A percentile compares a stretch with the other conserved stretches of the same genome.
Conservation (phyloP, 768 basidiomycete species). For the Collybia sp. region DNA sequence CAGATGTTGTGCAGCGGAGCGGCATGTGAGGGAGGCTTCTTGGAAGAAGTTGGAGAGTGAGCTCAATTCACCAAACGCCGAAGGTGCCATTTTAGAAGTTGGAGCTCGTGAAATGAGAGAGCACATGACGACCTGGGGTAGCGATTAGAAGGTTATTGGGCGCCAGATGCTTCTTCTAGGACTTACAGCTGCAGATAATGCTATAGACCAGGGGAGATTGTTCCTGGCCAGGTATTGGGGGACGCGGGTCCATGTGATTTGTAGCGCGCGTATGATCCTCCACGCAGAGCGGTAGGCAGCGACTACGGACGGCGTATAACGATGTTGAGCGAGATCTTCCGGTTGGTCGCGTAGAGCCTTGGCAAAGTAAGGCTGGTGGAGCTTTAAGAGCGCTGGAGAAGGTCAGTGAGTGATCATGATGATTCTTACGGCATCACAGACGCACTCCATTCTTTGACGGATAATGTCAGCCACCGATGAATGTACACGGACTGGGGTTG, state of each 20-base stretch:
- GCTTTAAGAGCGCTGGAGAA: slow-evolving; percentile 48
- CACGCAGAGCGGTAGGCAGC: slow-evolving; percentile 72
- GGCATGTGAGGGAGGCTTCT: slow-evolving; percentile 37
- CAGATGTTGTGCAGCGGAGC: slow-evolving; percentile 39
- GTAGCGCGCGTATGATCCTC: slow-evolving; percentile 51
- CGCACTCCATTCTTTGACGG: slow-evolving; percentile 47
- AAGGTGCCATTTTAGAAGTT: slow-evolving; percentile 37
- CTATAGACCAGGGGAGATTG: slow-evolving; percentile 60
- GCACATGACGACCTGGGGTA: slow-evolving; percentile 51
- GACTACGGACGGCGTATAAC: slow-evolving; percentile 64
- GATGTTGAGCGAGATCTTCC: slow-evolving; percentile 51
- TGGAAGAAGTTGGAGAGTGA: slow-evolving; percentile 38
- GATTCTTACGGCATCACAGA: background rate
- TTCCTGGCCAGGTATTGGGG: slow-evolving; percentile 41
- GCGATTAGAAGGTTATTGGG: background rate
- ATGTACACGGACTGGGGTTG: slow-evolving; percentile 21
- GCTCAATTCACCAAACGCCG: slow-evolving; percentile 46
- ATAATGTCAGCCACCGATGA: slow-evolving; percentile 39
- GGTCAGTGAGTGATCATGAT: background rate
- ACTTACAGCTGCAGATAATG: slow-evolving; percentile 60
- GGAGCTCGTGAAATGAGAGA: slow-evolving; percentile 48
- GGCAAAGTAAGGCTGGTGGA: slow-evolving; percentile 67
- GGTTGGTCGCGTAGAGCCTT: slow-evolving; percentile 61
- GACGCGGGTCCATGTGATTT: slow-evolving; percentile 32
- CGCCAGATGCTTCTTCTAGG: background rate